A percentile compares a stretch with the other conserved stretches of the same genome.
These are phyloP conservation scores for Cydonia oblonga DNA, from an alignment of 331 rosid species.

Conservation along the genomic window DNA sequence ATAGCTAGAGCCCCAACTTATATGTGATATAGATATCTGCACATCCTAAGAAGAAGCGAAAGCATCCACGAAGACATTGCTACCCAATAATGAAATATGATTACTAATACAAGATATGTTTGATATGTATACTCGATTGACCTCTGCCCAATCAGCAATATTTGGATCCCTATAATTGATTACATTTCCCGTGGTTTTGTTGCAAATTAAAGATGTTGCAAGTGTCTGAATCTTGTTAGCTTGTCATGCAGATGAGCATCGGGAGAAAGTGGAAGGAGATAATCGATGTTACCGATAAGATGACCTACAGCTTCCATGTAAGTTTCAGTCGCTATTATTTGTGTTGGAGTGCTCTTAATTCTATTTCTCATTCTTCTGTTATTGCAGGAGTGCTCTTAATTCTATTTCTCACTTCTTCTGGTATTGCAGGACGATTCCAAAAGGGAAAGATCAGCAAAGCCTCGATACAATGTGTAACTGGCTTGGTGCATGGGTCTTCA, in stretches of 20 bases:
- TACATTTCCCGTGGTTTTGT: not conserved
- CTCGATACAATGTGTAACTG: slow-evolving; percentile 51
- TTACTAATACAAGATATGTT: not conserved
- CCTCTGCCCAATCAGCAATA: not conserved
- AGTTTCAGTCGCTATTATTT: slow-evolving; percentile 3
- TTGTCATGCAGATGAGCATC: slow-evolving; percentile 62
- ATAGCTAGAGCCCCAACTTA: not conserved
- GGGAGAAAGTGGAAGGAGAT: slow-evolving; percentile 99
- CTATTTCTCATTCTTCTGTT: slow-evolving; percentile 13
- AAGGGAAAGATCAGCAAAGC: slow-evolving; percentile 49
- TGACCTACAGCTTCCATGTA: slow-evolving; percentile 72
- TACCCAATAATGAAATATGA: not conserved
- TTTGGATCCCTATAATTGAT: not conserved
- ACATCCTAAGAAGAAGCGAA: not conserved
- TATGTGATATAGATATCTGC: not conserved
- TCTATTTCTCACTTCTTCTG: slow-evolving; percentile 14
- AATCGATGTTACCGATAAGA: slow-evolving; percentile 63
- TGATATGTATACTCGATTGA: not conserved
- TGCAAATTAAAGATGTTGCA: not conserved
- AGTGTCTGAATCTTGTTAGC: not conserved
- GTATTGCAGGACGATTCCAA: slow-evolving; percentile 73
- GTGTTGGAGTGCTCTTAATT: not conserved
- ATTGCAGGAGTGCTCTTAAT: slow-evolving; percentile 38
- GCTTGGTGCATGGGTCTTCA: not conserved
- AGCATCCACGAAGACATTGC: not conserved